Evolutionary conservation across 2,329 filamentous ascomycete genomes (phyloP).

Genomic region (Neonectria neomacrospora): DNA sequence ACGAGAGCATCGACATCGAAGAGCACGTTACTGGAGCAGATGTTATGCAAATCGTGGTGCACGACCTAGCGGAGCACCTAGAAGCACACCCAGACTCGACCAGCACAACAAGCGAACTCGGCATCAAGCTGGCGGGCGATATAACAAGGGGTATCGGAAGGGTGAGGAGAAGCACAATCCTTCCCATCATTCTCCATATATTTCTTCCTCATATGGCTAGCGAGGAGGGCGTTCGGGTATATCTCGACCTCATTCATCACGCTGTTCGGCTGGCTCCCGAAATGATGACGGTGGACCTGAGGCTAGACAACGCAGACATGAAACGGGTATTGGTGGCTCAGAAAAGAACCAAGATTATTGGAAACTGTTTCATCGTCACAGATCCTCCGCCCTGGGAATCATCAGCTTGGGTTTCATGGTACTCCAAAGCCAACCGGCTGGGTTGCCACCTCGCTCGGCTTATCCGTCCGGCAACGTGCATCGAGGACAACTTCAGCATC

Average conservation of each 20-base stretch:
- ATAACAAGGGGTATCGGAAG: slow-evolving; percentile 69
- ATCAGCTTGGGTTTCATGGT: slow-evolving; percentile 64
- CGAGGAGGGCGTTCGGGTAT: slow-evolving; percentile 48
- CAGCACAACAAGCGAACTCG: slow-evolving; percentile 32
- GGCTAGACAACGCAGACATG: slow-evolving; percentile 63
- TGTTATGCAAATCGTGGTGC: slow-evolving; percentile 71
- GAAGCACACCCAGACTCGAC: slow-evolving; percentile 29
- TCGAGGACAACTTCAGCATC: slow-evolving; percentile 73
- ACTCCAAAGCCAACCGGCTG: slow-evolving; percentile 65
- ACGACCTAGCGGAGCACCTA: slow-evolving; percentile 28
- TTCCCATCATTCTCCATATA: slow-evolving; percentile 67
- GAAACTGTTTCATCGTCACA: slow-evolving; percentile 58
- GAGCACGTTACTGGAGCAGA: slow-evolving; percentile 74
- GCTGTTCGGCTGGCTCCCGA: slow-evolving; percentile 71
- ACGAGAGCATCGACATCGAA: slow-evolving; percentile 67
- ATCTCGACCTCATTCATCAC: slow-evolving; percentile 68
- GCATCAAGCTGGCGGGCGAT: slow-evolving; percentile 54
- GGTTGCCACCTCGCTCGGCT: slow-evolving; percentile 73
- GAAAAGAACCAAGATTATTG: slow-evolving; percentile 71
- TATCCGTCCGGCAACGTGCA: slow-evolving; percentile 64
- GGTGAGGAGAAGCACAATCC: slow-evolving; percentile 71
- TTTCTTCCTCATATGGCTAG: slow-evolving; percentile 45
- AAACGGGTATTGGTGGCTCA: slow-evolving; percentile 60
- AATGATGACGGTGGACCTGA: slow-evolving; percentile 71
- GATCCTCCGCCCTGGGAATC: slow-evolving; percentile 66